phyloP scores from a whole-genome alignment of 257 asterid species.

The Solanum bukasovii region DNA sequence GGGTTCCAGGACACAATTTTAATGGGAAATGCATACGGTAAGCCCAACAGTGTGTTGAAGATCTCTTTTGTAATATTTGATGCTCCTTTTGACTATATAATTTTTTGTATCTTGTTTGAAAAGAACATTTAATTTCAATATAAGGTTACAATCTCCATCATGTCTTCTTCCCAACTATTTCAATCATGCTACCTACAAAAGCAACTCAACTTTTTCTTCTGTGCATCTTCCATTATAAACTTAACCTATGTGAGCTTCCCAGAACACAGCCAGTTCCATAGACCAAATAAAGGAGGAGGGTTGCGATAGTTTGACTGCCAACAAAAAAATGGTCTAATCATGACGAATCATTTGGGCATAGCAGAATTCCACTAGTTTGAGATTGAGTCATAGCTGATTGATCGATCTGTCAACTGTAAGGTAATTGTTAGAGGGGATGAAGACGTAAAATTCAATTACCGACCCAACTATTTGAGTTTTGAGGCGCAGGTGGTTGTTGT shows the following conservation, averaged over 20 bases:
- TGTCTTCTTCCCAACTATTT: background rate
- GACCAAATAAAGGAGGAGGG: background rate
- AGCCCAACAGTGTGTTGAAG: constrained; percentile 1
- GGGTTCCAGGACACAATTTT: constrained; percentile 42
- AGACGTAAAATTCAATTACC: background rate
- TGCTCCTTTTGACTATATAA: background rate
- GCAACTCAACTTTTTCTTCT: background rate
- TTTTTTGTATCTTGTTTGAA: background rate
- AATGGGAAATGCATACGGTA: constrained; percentile 80
- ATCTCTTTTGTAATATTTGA: background rate
- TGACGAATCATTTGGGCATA: background rate
- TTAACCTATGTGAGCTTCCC: background rate
- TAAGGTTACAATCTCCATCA: background rate
- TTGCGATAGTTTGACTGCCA: background rate
- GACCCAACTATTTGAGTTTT: background rate
- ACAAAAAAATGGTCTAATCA: background rate
- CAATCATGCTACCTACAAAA: background rate
- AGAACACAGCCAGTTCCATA: background rate
- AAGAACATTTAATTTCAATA: background rate
- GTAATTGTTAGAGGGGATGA: background rate
- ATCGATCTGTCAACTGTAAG: background rate
- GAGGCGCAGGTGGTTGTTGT: background rate
- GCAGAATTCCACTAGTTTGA: background rate
- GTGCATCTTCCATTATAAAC: background rate
- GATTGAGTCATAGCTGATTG: background rate